phyloP scores from a whole-genome alignment of 441 rosid genomes.

The Pelargonium myrrhifolium region DNA sequence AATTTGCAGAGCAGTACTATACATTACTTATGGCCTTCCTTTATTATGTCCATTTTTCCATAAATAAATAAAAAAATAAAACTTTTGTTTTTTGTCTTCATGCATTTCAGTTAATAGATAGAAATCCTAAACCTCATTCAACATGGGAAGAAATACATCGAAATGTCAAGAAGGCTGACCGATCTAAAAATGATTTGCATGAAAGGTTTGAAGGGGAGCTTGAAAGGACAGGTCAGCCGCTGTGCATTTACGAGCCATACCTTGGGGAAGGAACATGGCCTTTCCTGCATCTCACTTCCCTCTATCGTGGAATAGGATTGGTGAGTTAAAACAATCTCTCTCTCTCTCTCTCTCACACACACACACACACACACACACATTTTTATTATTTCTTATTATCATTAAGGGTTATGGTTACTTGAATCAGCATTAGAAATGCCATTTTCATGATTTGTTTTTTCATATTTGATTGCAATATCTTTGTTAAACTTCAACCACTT shows the following conservation, averaged over 20 bases:
- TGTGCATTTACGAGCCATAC: slow-evolving; percentile 91
- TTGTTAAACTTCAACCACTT: too few relatives aligned
- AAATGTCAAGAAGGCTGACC: slow-evolving; percentile 76
- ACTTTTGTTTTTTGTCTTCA: background rate
- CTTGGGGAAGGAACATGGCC: slow-evolving; percentile 93
- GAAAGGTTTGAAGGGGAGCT: slow-evolving; percentile 94
- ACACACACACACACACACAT: too few relatives aligned
- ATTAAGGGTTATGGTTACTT: too few relatives aligned
- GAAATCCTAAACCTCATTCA: slow-evolving; percentile 66
- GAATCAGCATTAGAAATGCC: too few relatives aligned
- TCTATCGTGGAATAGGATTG: slow-evolving; percentile 87
- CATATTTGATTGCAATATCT: too few relatives aligned
- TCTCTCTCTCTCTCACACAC: slow-evolving; percentile 6
- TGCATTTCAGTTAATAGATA: slow-evolving; percentile 52
- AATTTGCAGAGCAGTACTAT: slow-evolving; percentile 16
- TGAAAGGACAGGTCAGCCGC: slow-evolving; percentile 79
- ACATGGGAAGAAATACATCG: slow-evolving; percentile 97
- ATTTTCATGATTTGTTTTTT: too few relatives aligned
- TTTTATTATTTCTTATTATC: too few relatives aligned
- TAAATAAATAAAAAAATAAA: too few relatives aligned
- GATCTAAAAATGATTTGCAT: slow-evolving; percentile 68
- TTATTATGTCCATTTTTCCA: background rate
- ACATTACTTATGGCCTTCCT: slow-evolving; percentile 1
- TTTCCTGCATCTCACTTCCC: slow-evolving; percentile 68
- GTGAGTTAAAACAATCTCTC: slow-evolving; percentile 36